These are phyloP conservation scores for Posidonia oceanica DNA, from an alignment of 116 monocot genomes.

Conservation along the genomic window DNA sequence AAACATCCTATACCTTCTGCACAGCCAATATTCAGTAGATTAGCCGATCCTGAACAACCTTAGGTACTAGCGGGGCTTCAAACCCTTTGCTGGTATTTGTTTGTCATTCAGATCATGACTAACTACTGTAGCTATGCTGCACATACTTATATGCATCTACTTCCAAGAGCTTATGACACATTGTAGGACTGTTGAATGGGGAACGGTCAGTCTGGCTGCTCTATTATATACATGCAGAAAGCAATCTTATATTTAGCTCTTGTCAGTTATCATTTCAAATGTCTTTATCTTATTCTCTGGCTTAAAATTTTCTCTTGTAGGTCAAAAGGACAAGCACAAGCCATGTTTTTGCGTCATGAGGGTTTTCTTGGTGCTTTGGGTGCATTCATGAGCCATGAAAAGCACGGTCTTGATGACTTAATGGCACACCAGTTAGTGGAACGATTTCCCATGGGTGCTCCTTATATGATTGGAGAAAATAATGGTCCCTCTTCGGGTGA, in stretches of 20 bases:
- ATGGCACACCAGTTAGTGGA: constrained; percentile 89
- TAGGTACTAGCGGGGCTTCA: no score
- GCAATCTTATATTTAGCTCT: background rate
- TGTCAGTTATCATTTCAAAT: background rate
- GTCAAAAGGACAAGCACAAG: constrained; percentile 92
- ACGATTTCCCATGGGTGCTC: constrained; percentile 91
- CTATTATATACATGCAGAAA: background rate
- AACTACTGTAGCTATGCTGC: no score
- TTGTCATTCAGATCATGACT: no score
- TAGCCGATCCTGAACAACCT: no score
- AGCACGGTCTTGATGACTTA: constrained; percentile 94
- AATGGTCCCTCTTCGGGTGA: constrained; percentile 78
- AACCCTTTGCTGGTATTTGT: no score
- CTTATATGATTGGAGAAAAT: constrained; percentile 74
- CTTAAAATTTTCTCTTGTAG: constrained; percentile 21
- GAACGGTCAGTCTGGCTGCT: no score
- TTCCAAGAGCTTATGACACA: no score
- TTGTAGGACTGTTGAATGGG: no score
- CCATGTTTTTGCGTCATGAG: constrained; percentile 98
- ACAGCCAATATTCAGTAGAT: no score
- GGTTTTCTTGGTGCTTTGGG: constrained; percentile 93
- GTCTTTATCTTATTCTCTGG: background rate
- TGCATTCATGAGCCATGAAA: constrained; percentile 99
- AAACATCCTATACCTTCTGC: no score
- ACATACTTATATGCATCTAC: no score